phyloP scores from a whole-genome alignment of 1,284 basidiomycete species.

The Microbotryum lychnidis-dioicae region DNA sequence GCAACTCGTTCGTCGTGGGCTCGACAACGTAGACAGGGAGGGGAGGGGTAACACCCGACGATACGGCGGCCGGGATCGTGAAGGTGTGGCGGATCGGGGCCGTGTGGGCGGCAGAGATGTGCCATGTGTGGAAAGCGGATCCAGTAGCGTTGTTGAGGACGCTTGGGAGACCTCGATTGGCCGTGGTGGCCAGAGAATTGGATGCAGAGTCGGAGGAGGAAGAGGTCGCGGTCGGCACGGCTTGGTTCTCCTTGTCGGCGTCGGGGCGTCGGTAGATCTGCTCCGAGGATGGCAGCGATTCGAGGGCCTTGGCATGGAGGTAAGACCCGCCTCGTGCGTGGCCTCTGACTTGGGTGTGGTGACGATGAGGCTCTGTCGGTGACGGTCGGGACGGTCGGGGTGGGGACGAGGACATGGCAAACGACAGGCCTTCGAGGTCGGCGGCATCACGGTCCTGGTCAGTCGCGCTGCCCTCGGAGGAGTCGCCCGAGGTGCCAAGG shows the following conservation, averaged over 20 bases:
- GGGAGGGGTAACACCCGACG: neutral
- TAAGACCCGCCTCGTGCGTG: too few relatives aligned
- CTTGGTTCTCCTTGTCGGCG: too few relatives aligned
- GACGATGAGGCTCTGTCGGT: neutral
- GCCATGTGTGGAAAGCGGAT: neutral
- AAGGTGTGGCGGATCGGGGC: neutral
- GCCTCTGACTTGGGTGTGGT: too few relatives aligned
- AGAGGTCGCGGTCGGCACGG: too few relatives aligned
- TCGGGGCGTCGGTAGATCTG: too few relatives aligned
- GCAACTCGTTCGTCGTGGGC: neutral
- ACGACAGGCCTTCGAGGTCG: slow-evolving; percentile 23
- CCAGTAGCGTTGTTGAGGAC: neutral
- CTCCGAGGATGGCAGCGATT: too few relatives aligned
- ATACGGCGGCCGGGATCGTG: neutral
- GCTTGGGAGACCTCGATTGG: neutral
- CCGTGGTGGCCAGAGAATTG: neutral
- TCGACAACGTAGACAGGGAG: neutral
- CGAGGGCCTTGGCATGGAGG: too few relatives aligned
- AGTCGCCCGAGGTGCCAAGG: slow-evolving; percentile 8
- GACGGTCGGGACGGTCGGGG: slow-evolving; percentile 6
- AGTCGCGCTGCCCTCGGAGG: slow-evolving; percentile 16
- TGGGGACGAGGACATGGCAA: slow-evolving; percentile 22
- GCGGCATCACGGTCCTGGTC: slow-evolving; percentile 6
- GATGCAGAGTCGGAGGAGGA: neutral
- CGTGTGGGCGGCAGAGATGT: neutral